A percentile compares a stretch with the other conserved stretches of the same genome.
These are phyloP conservation scores for Chaetomium globosum DNA, from an alignment of 2,329 filamentous ascomycete species.

Conservation along the genomic window DNA sequence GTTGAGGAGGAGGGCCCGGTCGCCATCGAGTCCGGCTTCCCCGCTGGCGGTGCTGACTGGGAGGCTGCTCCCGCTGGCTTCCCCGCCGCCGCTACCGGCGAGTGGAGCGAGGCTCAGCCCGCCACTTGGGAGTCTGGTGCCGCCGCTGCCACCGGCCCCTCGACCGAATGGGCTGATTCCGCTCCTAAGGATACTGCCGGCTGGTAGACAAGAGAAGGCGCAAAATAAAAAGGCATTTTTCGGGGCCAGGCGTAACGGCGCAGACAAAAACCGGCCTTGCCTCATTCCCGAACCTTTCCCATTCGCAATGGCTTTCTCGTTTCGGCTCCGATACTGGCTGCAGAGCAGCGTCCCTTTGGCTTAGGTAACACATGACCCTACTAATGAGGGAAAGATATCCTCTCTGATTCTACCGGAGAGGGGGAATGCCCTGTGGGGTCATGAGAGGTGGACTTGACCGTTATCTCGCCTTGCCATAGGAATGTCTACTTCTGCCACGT, in stretches of 20 bases:
- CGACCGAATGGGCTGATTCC: constrained; percentile 57
- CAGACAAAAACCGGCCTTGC: constrained; percentile 31
- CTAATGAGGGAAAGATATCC: constrained; percentile 99
- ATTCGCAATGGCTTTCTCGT: constrained; percentile 30
- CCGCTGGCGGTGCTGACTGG: constrained; percentile 70
- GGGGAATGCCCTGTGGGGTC: constrained; percentile 99
- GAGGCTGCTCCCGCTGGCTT: constrained; percentile 76
- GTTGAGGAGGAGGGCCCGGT: constrained; percentile 81
- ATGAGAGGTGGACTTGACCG: constrained; percentile 86
- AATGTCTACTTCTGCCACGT: constrained; percentile 16
- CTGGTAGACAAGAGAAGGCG: constrained; percentile 49
- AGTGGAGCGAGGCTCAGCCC: constrained; percentile 59
- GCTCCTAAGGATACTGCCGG: constrained; percentile 51
- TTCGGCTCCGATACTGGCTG: constrained; percentile 35
- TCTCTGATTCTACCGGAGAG: constrained; percentile 50
- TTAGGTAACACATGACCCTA: constrained; percentile 64
- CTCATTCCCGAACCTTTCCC: constrained; percentile 32
- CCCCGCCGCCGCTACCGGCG: constrained; percentile 61
- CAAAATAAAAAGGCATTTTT: constrained; percentile 35
- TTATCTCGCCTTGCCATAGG: constrained; percentile 62
- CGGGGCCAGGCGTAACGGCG: constrained; percentile 37
- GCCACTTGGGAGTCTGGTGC: constrained; percentile 57
- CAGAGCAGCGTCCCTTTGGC: constrained; percentile 41
- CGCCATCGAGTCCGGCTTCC: constrained; percentile 79
- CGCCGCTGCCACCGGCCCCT: constrained; percentile 49